Evolutionary conservation across 2,329 filamentous ascomycete species (phyloP), one percentile per base, ranked within the genome.

Genomic region (Hypomyces rosellus): DNA sequence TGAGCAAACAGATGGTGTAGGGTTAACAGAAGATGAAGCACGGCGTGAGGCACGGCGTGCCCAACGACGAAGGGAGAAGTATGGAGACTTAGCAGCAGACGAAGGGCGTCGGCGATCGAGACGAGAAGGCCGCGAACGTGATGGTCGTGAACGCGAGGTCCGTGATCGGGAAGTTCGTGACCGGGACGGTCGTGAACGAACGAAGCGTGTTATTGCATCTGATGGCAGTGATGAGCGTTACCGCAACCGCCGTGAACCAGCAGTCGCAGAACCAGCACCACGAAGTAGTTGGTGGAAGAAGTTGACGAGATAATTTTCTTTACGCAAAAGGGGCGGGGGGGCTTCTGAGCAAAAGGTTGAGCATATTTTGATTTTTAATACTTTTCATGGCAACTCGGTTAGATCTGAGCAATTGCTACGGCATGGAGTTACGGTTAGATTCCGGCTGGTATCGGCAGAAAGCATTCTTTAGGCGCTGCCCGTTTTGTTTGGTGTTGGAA

Each of bases 231-330:
- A 74, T 39, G 73, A 75, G 52, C 68, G 71, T 34, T 67, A 71
- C 22, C 69, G 70, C 42, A 66, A 63, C 41, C 66, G 67, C 18
- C 71, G 73, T 16, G 65, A 67, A 38, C 69, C 70, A 16, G 59
- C 69, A 18, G 71, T 73, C 46, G 68, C 69, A 55, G 75, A 78
- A n/a, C 34, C 64, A 38, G 69, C 75, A 12, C 77, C 77, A 16
- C 69, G 76, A 51, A 78, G 74, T 54, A 80, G 77, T 55, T 81
- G 79, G 78, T 82, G 79, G 79, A 77, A 69, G 67, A 81, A 80
- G 68, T 63, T 80, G 47, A 74, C 73, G 5, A 71, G 73, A 48
- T 69, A 55, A 63, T 49, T 45, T 44, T 8, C 16, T 15, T 30
- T 30, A 11, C 6, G 37, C 37, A 39, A n/a, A 12, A 16, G 14